A percentile compares a stretch with the other conserved stretches of the same genome.
Conservation (phyloP, 1,284 basidiomycete species). For the Leccinum brunneo-olivaceum region DNA sequence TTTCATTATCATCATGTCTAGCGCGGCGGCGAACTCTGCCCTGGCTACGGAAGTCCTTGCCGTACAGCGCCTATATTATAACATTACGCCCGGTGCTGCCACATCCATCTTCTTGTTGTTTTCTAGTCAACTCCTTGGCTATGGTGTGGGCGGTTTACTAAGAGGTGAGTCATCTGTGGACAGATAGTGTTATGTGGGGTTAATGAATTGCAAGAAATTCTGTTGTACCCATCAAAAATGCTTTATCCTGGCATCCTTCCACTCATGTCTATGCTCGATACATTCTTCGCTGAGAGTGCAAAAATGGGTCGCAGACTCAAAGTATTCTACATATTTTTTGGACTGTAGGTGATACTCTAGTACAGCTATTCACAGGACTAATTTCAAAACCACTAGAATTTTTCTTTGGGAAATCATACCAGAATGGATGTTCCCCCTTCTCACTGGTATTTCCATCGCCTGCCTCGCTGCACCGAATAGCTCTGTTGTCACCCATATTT, state of each 20-base stretch:
- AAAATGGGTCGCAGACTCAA: conserved; percentile 39
- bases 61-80: conserved; percentile 50
- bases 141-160: conserved; percentile 48
- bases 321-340: conserved; percentile 47
- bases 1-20: conserved; percentile 59
- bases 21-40: conserved; percentile 57
- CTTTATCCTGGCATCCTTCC: conserved; percentile 51
- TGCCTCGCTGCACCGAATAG: conserved; percentile 50
- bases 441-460: conserved; percentile 49
- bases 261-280: conserved; percentile 52
- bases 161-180: conserved; percentile 26
- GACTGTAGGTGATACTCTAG: conserved; percentile 22
- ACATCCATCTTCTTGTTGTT: conserved; percentile 55
- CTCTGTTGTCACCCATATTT: conserved; percentile 45
- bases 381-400: conserved; percentile 26
- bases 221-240: conserved; percentile 63
- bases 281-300: conserved; percentile 45
- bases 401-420: conserved; percentile 48
- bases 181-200: neutral
- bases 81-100: conserved; percentile 47
- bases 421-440: conserved; percentile 46
- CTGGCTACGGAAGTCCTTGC: conserved; percentile 63
- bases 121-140: conserved; percentile 52
- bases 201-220: conserved; percentile 29
- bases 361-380: neutral